Evolutionary conservation across 768 basidiomycete species (phyloP), one percentile per base, ranked within the genome.

Genomic region (Mycena latifolia): DNA sequence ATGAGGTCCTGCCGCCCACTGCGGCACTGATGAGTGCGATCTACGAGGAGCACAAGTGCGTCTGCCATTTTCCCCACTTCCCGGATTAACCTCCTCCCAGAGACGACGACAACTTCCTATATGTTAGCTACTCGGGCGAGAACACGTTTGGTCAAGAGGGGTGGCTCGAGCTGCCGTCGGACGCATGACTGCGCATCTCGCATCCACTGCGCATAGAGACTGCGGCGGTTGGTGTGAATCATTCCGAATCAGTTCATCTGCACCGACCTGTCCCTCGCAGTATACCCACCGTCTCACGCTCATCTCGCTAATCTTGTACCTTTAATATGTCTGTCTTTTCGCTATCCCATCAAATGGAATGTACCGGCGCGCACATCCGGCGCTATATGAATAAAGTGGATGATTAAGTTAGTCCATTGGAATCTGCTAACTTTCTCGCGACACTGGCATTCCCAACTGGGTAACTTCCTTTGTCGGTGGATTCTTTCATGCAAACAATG

Each of bases 41-140:
- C 75, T 99, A 99, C 75, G 98, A 99, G 81, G 98, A 99, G 80
- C 97, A 99, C 87, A 99, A 99, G 96, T 98, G 68, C 75, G 94
- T 86, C 17, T 5, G 29, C 41, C 45, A 65, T 3, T 25, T 55
- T 52, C 56, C 65, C 22, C 28, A 22, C 56, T 46, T 61, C 41
- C 14, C 15, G 10, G 46, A 61, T 77, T 83, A 70, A 82, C 73
- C 35, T 57, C 61, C 55, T 61, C 24, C 24, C 52, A 98, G 96
- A 87, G 98, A 99, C 72, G 98, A 99, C 78, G 98, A 99, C 77
- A 95, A 96, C 68, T 99, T 99, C 88, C 86, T 99, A 45, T 99
- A 98, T 76, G 96, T 99, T 66, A 94, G 94, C 76, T 99, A 98
- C 84, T 98, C 96, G 41, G 96, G 96, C 65, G 96, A 98, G 92